Evolutionary conservation across 2,329 filamentous ascomycete genomes (phyloP), one percentile per base, ranked within the genome.

Genomic region (Cercospora sp.): DNA sequence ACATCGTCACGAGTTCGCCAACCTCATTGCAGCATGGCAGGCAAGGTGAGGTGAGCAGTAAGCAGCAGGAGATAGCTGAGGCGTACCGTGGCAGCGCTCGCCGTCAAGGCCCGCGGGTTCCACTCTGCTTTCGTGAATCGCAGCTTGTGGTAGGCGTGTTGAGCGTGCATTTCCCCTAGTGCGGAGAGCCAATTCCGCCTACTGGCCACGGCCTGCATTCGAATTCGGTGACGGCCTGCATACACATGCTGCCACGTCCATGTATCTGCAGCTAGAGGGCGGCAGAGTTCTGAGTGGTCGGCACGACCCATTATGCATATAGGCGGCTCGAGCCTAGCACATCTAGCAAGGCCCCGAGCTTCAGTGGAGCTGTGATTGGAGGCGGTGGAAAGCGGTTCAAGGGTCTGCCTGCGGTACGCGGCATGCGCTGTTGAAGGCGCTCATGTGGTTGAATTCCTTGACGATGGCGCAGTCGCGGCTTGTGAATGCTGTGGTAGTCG

Each of bases 211-310:
- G 57, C 59, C 33, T 68, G 68, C 64, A 62, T 62, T 67, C 61
- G 57, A 62, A 58, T 67, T 68, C 51, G 36, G 31, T 64, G 18
- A 64, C 70, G 70, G 72, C 71, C 68, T 66, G 66, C 70, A 70
- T 64, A 69, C 70, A 75, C 69, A 70, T 69, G 65, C 66, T 76
- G 75, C 74, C 75, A 76, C 75, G 75, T 76, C 71, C 65, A 64
- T 68, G 69, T 60, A 45, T 39, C 63, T 71, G 69, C 70, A 69
- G 72, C 73, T 74, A 73, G 72, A 57, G 48, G 28, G 55, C 65
- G 66, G 59, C 48, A 64, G 63, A 36, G 55, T 48, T 65, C 69
- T 71, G 67, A 72, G 64, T 72, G 67, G 68, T 62, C 72, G 72
- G 71, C 33, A 68, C 72, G 72, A 69, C 60, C 48, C 63, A 62